Evolutionary conservation across 139 green algal species (phyloP).

Genomic region (Chlamydomonas eustigma): DNA sequence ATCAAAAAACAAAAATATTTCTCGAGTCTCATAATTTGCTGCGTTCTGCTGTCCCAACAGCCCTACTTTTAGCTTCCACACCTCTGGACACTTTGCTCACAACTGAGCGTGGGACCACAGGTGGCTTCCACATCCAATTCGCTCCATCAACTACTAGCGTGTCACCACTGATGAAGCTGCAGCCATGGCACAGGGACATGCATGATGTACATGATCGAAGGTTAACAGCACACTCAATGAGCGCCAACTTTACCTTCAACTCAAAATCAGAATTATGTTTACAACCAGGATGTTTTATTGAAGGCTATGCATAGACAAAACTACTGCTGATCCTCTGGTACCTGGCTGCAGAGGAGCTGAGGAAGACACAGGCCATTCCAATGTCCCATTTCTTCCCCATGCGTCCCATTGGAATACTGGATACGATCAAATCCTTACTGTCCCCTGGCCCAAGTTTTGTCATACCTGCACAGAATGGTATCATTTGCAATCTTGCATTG

Average conservation of each 20-base stretch:
- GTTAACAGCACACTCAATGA: no score
- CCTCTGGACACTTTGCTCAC: slow-evolving; percentile 53
- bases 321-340: not conserved
- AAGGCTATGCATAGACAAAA: not conserved
- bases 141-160: slow-evolving; percentile 84
- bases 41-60: slow-evolving; percentile 6
- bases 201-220: not conserved
- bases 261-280: no score
- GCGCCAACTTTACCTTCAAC: not conserved
- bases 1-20: no score
- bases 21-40: slow-evolving; percentile 68
- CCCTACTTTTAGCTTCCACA: slow-evolving; percentile 63
- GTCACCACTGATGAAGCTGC: slow-evolving; percentile 55
- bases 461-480: slow-evolving; percentile 70
- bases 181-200: not conserved
- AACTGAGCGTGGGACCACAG: slow-evolving; percentile 44
- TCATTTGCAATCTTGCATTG: no score
- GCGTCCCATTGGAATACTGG: slow-evolving; percentile 63
- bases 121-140: slow-evolving; percentile 69
- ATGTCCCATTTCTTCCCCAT: slow-evolving; percentile 88
- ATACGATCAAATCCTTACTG: slow-evolving; percentile 29
- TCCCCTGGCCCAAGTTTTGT: slow-evolving; percentile 73
- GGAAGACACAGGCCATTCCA: slow-evolving; percentile 76
- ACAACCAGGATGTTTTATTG: not conserved
- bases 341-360: slow-evolving; percentile 54